These are phyloP conservation scores for Penicillium macrosclerotiorum DNA, from an alignment of 495 filamentous ascomycete species.

Conservation along the genomic window DNA sequence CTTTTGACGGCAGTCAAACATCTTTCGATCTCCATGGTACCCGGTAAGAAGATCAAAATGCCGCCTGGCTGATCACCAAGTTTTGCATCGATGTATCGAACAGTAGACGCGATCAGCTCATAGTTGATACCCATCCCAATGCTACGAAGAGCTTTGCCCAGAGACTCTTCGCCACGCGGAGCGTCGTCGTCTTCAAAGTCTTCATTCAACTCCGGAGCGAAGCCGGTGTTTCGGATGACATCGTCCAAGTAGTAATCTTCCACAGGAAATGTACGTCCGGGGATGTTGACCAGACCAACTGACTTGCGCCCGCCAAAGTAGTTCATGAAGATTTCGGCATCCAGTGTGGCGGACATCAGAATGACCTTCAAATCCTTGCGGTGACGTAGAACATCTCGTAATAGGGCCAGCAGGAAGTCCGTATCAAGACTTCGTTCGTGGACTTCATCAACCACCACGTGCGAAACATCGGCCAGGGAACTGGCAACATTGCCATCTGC, in stretches of 20 bases:
- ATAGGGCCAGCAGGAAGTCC: conserved; percentile 85
- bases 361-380: conserved; percentile 86
- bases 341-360: conserved; percentile 97
- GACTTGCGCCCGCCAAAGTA: conserved; percentile 72
- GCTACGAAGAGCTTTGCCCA: conserved; percentile 67
- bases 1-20: conserved; percentile 67
- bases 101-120: conserved; percentile 75
- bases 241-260: conserved; percentile 90
- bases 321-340: conserved; percentile 77
- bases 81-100: conserved; percentile 74
- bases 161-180: conserved; percentile 38
- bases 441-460: conserved; percentile 95
- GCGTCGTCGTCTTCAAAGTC: conserved; percentile 35
- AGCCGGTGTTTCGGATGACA: conserved; percentile 75
- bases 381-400: conserved; percentile 76
- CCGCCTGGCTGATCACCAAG: conserved; percentile 70
- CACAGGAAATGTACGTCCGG: conserved; percentile 87
- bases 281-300: conserved; percentile 80
- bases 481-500: conserved; percentile 71
- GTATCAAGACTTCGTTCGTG: conserved; percentile 95
- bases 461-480: conserved; percentile 83
- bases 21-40: conserved; percentile 78
- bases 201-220: conserved; percentile 47
- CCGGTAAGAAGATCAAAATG: conserved; percentile 92
- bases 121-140: conserved; percentile 91